Percentiles rank a stretch among this genome's conserved stretches.
Evolutionary conservation across 352 stramenopile species (phyloP).

Genomic region (Pythium coloratum): DNA sequence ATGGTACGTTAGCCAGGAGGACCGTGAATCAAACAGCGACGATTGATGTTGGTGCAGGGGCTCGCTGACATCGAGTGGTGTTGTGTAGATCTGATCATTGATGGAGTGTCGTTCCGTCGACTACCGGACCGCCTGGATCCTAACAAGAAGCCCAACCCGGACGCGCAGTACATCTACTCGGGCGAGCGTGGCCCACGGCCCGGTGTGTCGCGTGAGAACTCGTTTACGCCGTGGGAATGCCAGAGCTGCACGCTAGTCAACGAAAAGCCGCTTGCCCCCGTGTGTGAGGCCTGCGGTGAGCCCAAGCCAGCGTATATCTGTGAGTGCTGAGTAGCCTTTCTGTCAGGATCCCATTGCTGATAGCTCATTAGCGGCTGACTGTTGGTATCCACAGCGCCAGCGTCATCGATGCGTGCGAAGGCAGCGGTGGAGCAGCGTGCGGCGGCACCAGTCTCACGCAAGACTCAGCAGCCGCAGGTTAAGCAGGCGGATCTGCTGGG

Average conservation of each 20-base stretch:
- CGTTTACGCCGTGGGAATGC: constrained; percentile 73
- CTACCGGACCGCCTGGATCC: constrained; percentile 56
- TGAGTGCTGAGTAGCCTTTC: too few species aligned
- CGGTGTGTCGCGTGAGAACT: constrained; percentile 45
- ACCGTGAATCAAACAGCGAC: not conserved
- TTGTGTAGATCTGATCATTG: constrained; percentile 71
- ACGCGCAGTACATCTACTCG: constrained; percentile 50
- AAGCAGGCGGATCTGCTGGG: constrained; percentile 22
- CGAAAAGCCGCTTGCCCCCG: constrained; percentile 66
- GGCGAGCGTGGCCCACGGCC: constrained; percentile 24
- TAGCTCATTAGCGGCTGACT: not conserved
- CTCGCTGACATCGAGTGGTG: not conserved
- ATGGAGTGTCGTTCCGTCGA: constrained; percentile 76
- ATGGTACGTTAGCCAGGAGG: constrained; percentile 42
- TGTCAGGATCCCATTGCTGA: not conserved
- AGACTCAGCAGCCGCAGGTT: constrained; percentile 13
- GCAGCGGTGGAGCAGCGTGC: constrained; percentile 35
- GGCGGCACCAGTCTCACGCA: constrained; percentile 5
- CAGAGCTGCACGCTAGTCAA: constrained; percentile 76
- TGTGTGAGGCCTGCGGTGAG: constrained; percentile 72
- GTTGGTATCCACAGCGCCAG: constrained; percentile 33
- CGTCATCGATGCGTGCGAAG: constrained; percentile 50
- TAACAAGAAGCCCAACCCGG: constrained; percentile 30
- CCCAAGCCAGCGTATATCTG: constrained; percentile 66
- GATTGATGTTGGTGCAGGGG: not conserved